Evolutionary conservation across 2,329 filamentous ascomycete genomes (phyloP).

Genomic region (Mycocentrospora acerina): DNA sequence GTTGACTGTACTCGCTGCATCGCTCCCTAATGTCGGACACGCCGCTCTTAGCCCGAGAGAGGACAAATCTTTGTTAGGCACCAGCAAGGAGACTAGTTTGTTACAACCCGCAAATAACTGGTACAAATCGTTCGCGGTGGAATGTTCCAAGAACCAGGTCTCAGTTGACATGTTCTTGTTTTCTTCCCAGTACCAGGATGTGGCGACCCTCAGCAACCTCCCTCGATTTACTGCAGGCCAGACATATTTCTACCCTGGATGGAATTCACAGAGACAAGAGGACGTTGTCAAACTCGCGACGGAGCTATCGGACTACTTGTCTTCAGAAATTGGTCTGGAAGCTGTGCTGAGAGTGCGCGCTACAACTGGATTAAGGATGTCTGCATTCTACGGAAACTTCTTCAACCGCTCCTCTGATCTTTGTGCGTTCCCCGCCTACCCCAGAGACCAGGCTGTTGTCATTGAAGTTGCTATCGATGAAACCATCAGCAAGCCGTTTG

Average conservation of each 20-base stretch:
- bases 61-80: conserved; percentile 93
- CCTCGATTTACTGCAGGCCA: conserved; percentile 96
- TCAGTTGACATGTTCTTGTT: conserved; percentile 63
- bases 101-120: conserved; percentile 93
- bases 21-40: conserved; percentile 83
- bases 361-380: conserved; percentile 93
- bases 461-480: conserved; percentile 98
- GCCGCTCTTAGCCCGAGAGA: conserved; percentile 88
- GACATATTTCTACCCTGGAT: conserved; percentile 97
- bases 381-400: conserved; percentile 98
- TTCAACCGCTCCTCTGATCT: conserved; percentile 98
- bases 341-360: conserved; percentile 94
- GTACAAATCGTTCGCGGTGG: conserved; percentile 98
- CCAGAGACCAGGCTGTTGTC: conserved; percentile 94
- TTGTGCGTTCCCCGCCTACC: conserved; percentile 97
- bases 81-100: conserved; percentile 83
- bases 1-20: conserved; percentile 86
- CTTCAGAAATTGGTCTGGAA: conserved; percentile 91
- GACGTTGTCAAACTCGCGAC: conserved; percentile 97
- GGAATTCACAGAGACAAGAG: conserved; percentile 90
- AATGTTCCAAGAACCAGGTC: conserved; percentile 98
- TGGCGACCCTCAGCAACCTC: conserved; percentile 92
- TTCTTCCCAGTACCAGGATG: conserved; percentile 70
- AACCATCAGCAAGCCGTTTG: conserved; percentile 83
- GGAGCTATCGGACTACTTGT: conserved; percentile 96